Evolutionary conservation across 2,329 filamentous ascomycete species (phyloP).

Genomic region (Aureobasidium mangrovei): DNA sequence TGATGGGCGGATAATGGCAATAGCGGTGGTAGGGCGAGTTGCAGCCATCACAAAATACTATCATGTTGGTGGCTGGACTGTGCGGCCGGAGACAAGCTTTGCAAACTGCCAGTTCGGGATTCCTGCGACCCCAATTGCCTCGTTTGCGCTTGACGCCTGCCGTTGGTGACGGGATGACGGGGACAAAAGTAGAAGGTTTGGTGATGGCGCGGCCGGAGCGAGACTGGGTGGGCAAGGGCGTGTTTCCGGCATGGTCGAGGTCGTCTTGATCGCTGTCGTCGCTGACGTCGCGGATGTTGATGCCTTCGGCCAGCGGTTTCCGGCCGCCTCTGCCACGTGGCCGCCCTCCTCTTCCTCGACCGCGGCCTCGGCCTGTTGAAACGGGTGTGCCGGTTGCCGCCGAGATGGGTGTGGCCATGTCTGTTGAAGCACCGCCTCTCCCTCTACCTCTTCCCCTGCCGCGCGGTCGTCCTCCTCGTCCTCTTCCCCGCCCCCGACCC

Average conservation of each 20-base stretch:
- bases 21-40: constrained; percentile 72
- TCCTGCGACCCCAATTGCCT: constrained; percentile 40
- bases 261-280: constrained; percentile 29
- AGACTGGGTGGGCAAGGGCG: constrained; percentile 55
- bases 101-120: constrained; percentile 54
- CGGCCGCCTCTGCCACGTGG: constrained; percentile 17
- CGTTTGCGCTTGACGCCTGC: constrained; percentile 48
- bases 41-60: constrained; percentile 80
- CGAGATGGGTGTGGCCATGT: constrained; percentile 12
- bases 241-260: constrained; percentile 27
- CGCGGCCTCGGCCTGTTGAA: constrained; percentile 31
- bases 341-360: constrained; percentile 23
- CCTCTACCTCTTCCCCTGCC: constrained; percentile 14
- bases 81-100: constrained; percentile 63
- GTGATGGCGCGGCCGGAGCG: constrained; percentile 67
- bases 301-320: constrained; percentile 24
- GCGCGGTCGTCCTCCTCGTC: constrained; percentile 18
- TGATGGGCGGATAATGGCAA: constrained; percentile 69
- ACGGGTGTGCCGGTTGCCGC: constrained; percentile 20
- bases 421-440: constrained; percentile 15
- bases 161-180: constrained; percentile 41
- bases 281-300: constrained; percentile 15
- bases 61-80: constrained; percentile 65
- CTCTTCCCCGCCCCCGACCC: constrained; percentile 15
- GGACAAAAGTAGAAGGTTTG: constrained; percentile 56